Conservation (phyloP, 1,284 basidiomycete species). For the Apiotrichum akiyoshidainum region DNA sequence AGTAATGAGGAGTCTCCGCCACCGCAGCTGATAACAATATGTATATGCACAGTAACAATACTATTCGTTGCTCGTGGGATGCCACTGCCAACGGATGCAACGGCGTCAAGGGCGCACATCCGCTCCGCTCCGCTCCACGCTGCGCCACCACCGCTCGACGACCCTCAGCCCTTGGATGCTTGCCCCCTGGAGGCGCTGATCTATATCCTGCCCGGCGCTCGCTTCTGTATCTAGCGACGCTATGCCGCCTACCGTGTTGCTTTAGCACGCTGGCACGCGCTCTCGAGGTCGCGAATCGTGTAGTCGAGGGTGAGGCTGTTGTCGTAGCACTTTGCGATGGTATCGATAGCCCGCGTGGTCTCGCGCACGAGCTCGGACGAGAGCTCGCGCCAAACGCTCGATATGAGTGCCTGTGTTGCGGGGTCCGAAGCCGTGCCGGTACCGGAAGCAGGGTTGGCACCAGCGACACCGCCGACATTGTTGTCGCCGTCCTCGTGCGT, state of each 20-base stretch:
- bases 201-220: neutral
- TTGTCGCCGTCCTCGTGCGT: conserved; percentile 42
- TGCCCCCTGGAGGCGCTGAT: too few species aligned
- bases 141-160: too few species aligned
- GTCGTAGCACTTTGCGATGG: conserved; percentile 76
- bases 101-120: too few species aligned
- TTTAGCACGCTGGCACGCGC: conserved; percentile 61
- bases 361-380: conserved; percentile 73
- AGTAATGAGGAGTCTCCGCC: too few species aligned
- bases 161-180: too few species aligned
- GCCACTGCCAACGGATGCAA: too few species aligned
- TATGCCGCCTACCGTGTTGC: neutral
- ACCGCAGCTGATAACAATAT: too few species aligned
- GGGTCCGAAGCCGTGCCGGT: conserved; percentile 7
- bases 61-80: too few species aligned
- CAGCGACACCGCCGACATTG: neutral
- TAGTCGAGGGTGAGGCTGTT: conserved; percentile 70
- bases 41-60: too few species aligned
- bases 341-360: conserved; percentile 64
- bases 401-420: conserved; percentile 63
- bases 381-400: conserved; percentile 81
- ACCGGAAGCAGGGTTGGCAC: neutral
- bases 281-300: conserved; percentile 68
- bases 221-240: neutral
- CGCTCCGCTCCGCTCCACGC: too few species aligned